Base-by-base conservation (phyloP, 192 early-diverging fungal genomes). In the Podila verticillata region DNA sequence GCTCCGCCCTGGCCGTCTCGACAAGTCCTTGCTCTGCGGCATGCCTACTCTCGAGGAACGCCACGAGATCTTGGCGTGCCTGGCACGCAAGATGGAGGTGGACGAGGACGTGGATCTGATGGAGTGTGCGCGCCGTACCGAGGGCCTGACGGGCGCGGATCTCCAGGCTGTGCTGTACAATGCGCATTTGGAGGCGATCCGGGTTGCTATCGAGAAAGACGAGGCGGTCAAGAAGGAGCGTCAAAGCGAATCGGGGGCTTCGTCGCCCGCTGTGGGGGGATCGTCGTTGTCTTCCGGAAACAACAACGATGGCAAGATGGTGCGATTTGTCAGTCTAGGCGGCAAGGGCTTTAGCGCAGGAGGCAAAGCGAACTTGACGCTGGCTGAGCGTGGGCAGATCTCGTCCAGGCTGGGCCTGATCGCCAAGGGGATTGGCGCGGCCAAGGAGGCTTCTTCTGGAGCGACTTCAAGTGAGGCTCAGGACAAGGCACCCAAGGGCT, bases 101-200 rank as follows among this genome's bases (percentile, higher is more conserved):
- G 87, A 73, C n/a, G 67, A 72, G 2, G 70, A 81, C 32, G 82
- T 97, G 10, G 89, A 96, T 66, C 87, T 97, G 61, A 66, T 65
- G 13, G 62, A 72, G 3, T 84, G 91, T 62, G 94, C 95, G 7
- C 73, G 81, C 48, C 74, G 85, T 3, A 94, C 94, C 0, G 92
- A 92, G 17, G 91, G 92, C 13, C 93, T 93, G 64, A 89, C 96
- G 0, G 97, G 98, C 19, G 98, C 98, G 2, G 98, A 99, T 84
- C 75, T 99, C 67, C 98, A 98, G 84, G 96, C 93, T 0, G 86
- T 99, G 28, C 73, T 98, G 4, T 98, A 98, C 73, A 95, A 94
- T 73, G 96, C 96, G 1, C 94, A 97, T 51, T 85, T 99, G 47
- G 94, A 94, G 66, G 90, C 95, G 0, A 93, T 98, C 68, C 96